Base-by-base conservation (phyloP, 352 stramenopile genomes). In the Phytophthora parvispora region DNA sequence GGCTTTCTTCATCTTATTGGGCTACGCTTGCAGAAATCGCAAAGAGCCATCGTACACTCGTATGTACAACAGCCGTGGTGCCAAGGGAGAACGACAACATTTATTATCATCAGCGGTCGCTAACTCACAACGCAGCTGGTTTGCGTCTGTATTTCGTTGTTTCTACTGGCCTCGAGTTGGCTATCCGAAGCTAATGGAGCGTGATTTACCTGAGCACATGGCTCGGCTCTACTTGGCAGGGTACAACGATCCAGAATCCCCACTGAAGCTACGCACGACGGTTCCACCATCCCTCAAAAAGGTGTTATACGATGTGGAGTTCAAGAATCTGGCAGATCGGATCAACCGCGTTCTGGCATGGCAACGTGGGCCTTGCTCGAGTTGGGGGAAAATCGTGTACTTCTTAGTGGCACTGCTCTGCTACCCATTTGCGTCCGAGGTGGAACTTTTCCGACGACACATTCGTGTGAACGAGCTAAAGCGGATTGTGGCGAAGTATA, bases 121-220 rank as follows among this genome's bases (percentile, higher is more conserved):
- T 15, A 85, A 83, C 22, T 89, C 81, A 4, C 81, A 88, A 52
- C 70, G 74, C 9, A 87, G 74, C 20, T 80, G 79, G 45, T 92
- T 91, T 50, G 69, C 76, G n/a, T 81, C 79, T 16, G 52, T 92
- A 4, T 77, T 88, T 27, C 80, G 78, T 5, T 91, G 84, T 53
- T 83, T 95, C 42, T 91, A 90, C 61, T 95, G 87, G 87, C 83
- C 84, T 13, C 85, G 86, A 4, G 85, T 94, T 48, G 75, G 66
- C 28, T 95, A 95, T 52, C 86, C 87, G 25, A 95, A 94, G 64
- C 82, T 95, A 27, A 76, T 87, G 64, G 87, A 92, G 43, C 81
- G 81, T n/a, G 86, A 95, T 64, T 54, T 95, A n/a, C 75, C 79
- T 5, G 84, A 93, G 64, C 88, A 95, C 72, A 94, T 95, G 83